Evolutionary conservation across 495 filamentous ascomycete species (phyloP).

Genomic region (Hypoxylon fuscum): DNA sequence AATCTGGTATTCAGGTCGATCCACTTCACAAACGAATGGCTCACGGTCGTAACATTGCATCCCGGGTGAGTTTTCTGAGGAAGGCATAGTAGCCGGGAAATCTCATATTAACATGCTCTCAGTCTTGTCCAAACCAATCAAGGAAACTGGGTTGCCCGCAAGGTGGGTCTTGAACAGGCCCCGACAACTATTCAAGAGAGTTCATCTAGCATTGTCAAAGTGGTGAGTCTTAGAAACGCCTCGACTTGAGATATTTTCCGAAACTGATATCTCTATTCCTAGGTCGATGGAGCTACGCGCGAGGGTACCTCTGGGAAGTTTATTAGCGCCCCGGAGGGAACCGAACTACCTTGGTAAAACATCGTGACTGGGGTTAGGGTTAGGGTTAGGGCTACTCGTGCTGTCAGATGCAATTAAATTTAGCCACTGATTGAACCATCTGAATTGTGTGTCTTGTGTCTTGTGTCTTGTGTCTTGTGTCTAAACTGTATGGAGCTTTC

Average conservation of each 20-base stretch:
- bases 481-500: no score
- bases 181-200: no score
- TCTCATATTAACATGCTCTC: neutral
- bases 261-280: no score
- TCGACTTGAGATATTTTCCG: neutral
- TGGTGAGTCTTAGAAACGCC: constrained; percentile 1
- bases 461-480: no score
- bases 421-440: no score
- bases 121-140: constrained; percentile 7
- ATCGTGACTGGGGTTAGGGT: no score
- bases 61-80: constrained; percentile 13
- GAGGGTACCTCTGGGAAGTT: neutral
- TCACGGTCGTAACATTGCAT: constrained; percentile 1
- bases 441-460: no score
- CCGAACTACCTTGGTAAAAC: neutral
- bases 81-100: neutral
- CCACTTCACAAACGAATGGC: constrained; percentile 11
- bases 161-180: neutral
- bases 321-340: neutral
- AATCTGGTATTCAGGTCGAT: neutral
- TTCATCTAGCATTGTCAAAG: neutral
- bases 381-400: no score
- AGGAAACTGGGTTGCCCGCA: neutral
- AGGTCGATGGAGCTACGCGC: neutral
- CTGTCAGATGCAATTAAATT: no score